phyloP scores from a whole-genome alignment of 331 rosid species.

The Pyracantha coccinea region DNA sequence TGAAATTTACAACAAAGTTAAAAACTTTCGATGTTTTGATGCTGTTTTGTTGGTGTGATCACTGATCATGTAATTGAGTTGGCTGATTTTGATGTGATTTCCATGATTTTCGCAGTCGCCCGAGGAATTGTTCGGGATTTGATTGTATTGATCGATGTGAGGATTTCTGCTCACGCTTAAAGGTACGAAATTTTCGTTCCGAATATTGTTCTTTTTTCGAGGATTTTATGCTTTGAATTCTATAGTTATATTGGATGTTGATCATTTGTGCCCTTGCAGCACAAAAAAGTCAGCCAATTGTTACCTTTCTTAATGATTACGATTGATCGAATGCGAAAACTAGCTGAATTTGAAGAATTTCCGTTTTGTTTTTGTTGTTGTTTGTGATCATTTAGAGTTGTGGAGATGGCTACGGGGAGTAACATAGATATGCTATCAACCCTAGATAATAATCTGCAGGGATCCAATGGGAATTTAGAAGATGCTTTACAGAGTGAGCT shows the following conservation, averaged over 20 bases:
- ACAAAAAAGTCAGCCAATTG: background rate
- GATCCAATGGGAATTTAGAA: slow-evolving; percentile 43
- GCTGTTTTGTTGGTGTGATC: background rate
- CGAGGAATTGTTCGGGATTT: slow-evolving; percentile 25
- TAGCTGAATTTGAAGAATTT: background rate
- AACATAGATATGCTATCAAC: slow-evolving; percentile 26
- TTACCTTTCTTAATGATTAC: background rate
- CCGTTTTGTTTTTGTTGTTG: slow-evolving; percentile 6
- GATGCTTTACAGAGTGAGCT: slow-evolving; percentile 68
- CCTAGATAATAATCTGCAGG: slow-evolving; percentile 29
- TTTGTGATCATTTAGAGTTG: slow-evolving; percentile 23
- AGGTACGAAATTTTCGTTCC: slow-evolving; percentile 40
- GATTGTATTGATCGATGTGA: slow-evolving; percentile 33
- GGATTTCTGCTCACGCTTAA: slow-evolving; percentile 23
- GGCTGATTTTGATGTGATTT: background rate
- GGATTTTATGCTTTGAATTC: background rate
- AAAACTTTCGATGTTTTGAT: background rate
- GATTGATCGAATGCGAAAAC: background rate
- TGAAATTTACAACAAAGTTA: background rate
- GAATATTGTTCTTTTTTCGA: background rate
- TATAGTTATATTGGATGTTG: background rate
- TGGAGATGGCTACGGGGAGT: slow-evolving; percentile 60
- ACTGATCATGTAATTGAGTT: background rate
- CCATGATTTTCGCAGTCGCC: slow-evolving; percentile 17
- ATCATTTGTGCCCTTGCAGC: background rate